Conservation (phyloP, 2,329 filamentous ascomycete species). For the Ceratocystiopsis sp. region DNA sequence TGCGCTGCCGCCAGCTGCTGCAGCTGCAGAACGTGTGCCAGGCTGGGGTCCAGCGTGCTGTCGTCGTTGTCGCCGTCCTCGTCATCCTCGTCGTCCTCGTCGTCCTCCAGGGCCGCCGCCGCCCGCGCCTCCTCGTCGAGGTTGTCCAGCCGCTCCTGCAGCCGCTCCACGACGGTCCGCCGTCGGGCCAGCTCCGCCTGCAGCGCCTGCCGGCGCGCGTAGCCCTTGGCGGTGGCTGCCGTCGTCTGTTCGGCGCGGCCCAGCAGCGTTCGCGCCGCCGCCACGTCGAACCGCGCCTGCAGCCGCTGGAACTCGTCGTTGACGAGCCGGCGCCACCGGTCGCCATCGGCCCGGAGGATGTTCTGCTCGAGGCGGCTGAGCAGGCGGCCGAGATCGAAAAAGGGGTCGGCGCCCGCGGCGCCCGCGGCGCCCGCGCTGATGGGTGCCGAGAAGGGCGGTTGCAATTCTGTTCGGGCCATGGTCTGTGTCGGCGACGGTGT, state of each 20-base stretch:
- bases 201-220: constrained; percentile 38
- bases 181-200: constrained; percentile 49
- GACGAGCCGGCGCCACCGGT: constrained; percentile 38
- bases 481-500: neutral
- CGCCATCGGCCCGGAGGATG: constrained; percentile 43
- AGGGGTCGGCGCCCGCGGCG: constrained; percentile 15
- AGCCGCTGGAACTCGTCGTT: constrained; percentile 50
- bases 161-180: constrained; percentile 45
- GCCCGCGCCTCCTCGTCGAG: constrained; percentile 40
- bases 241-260: constrained; percentile 57
- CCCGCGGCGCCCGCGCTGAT: neutral
- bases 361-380: constrained; percentile 48
- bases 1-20: constrained; percentile 9
- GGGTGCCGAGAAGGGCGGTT: neutral
- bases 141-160: constrained; percentile 51
- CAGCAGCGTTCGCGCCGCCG: constrained; percentile 52
- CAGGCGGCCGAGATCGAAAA: constrained; percentile 43
- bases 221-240: constrained; percentile 38
- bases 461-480: constrained; percentile 3
- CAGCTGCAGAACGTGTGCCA: constrained; percentile 36
- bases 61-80: constrained; percentile 24
- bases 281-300: constrained; percentile 46
- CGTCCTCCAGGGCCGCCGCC: constrained; percentile 10
- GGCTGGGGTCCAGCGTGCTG: constrained; percentile 31
- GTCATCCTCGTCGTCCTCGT: constrained; percentile 20